Conservation (phyloP, 78 protist genomes). For the Dictyostelium purpureum region DNA sequence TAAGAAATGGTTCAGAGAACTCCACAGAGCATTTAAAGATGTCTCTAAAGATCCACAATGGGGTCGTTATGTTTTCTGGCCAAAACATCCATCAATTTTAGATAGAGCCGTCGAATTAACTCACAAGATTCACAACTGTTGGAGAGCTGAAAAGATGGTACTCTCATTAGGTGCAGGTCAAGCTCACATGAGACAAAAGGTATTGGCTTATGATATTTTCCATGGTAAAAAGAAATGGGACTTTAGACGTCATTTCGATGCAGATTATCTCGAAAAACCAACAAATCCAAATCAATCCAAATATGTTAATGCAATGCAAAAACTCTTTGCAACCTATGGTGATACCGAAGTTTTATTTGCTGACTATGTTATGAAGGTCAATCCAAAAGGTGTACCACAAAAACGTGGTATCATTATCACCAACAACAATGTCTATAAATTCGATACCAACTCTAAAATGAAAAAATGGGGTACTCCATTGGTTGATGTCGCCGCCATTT, state of each 20-base stretch:
- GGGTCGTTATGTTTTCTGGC: slow-evolving; percentile 57
- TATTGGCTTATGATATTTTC: slow-evolving; percentile 66
- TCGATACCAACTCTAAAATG: slow-evolving; percentile 85
- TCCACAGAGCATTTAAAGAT: slow-evolving; percentile 28
- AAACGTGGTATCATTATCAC: slow-evolving; percentile 85
- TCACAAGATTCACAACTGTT: slow-evolving; percentile 68
- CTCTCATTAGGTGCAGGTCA: slow-evolving; percentile 33
- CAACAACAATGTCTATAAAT: slow-evolving; percentile 73
- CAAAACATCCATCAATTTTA: slow-evolving; percentile 50
- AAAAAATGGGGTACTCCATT: slow-evolving; percentile 85
- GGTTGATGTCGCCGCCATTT: slow-evolving; percentile 57
- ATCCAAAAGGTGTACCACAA: slow-evolving; percentile 80
- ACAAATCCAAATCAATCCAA: slow-evolving; percentile 69
- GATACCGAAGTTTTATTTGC: slow-evolving; percentile 84
- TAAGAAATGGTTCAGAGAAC: slow-evolving; percentile 49
- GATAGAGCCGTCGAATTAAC: slow-evolving; percentile 31
- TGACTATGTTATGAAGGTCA: slow-evolving; percentile 80
- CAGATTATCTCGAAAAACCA: slow-evolving; percentile 80
- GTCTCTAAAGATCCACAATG: slow-evolving; percentile 38
- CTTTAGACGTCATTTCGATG: slow-evolving; percentile 43
- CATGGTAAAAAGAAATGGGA: slow-evolving; percentile 73
- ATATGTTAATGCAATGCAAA: slow-evolving; percentile 75
- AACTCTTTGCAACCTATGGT: slow-evolving; percentile 67
- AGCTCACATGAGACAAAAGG: slow-evolving; percentile 81
- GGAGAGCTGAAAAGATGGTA: slow-evolving; percentile 80